phyloP scores from a whole-genome alignment of 2,329 filamentous ascomycete genomes.

The Aspergillus persii region DNA sequence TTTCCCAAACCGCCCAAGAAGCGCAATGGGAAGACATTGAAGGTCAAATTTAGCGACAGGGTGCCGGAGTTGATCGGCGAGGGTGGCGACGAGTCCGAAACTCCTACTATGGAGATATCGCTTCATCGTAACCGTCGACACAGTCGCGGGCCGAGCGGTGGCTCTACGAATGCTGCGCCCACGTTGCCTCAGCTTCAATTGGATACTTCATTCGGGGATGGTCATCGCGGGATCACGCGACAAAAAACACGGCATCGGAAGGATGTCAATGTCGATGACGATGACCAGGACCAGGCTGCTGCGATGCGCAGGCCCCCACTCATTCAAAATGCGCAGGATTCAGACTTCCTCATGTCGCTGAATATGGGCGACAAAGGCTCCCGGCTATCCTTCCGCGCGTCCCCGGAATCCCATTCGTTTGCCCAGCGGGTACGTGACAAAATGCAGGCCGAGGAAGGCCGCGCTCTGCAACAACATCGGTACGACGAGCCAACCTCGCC shows the following conservation, averaged over 20 bases:
- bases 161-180: constrained; percentile 23
- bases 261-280: constrained; percentile 12
- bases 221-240: constrained; percentile 7
- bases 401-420: constrained; percentile 44
- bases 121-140: constrained; percentile 38
- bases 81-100: constrained; percentile 81
- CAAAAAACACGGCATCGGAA: constrained; percentile 15
- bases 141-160: constrained; percentile 16
- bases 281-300: constrained; percentile 5
- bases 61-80: constrained; percentile 82
- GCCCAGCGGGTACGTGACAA: constrained; percentile 48
- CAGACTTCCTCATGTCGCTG: constrained; percentile 38
- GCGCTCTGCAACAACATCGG: constrained; percentile 46
- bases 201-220: constrained; percentile 32
- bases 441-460: constrained; percentile 54
- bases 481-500: constrained; percentile 33
- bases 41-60: constrained; percentile 70
- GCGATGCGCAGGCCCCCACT: constrained; percentile 28
- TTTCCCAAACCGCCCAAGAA: constrained; percentile 30
- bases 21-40: constrained; percentile 63
- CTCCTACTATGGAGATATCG: constrained; percentile 69
- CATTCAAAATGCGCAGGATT: constrained; percentile 35
- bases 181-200: constrained; percentile 29
- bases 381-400: constrained; percentile 40
- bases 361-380: constrained; percentile 29